Base-by-base conservation (phyloP, 108 stramenopile genomes). In the Fragilariopsis cylindrus region DNA sequence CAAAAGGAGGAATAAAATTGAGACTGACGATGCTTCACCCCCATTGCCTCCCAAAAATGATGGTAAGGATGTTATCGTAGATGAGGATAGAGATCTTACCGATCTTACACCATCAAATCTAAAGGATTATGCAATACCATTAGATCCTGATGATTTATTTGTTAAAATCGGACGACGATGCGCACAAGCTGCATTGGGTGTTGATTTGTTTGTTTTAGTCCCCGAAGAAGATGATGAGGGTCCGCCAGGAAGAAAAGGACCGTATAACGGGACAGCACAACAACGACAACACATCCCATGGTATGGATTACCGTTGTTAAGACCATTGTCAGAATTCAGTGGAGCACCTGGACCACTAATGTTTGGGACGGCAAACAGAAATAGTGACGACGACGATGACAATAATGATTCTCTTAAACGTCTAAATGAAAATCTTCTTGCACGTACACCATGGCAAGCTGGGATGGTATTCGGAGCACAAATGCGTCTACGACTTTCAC, bases 261-360 rank as follows among this genome's bases (percentile, higher is more conserved):
- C 15, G 7, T 16, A 4, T n/a, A 63, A 44, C 5, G 4, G n/a
- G 9, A 40, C 48, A 42, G 39, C 30, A 13, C 19, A 30, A 21
- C 4, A 21, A 42, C 8, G 19, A 13, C 19, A 30, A 21, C 4
- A 21, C 41, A 49, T 70, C 43, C 65, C 67, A 19, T 74, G 50
- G 41, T 81, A 80, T 60, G 85, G 82, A 48, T 48, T 86, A 18
- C 77, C 86, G 12, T 52, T 81, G 11, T 67, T 82, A 43, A 43
- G 81, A 9, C 15, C 57, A 48, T 52, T 87, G 63, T 73, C 82
- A 13, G 81, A 82, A 48, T 47, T 54, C 18, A 83, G 79, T 66
- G 86, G 86, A 39, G 81, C 82, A 12, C 80, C 78, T 18, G 86
- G 81, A 50, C 86, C 86, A 15, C 46, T 87, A 4, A 42, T 87